Evolutionary conservation across 306 rosid species (phyloP), one percentile per base, ranked within the genome.

Genomic region (Echinosophora koreensis): DNA sequence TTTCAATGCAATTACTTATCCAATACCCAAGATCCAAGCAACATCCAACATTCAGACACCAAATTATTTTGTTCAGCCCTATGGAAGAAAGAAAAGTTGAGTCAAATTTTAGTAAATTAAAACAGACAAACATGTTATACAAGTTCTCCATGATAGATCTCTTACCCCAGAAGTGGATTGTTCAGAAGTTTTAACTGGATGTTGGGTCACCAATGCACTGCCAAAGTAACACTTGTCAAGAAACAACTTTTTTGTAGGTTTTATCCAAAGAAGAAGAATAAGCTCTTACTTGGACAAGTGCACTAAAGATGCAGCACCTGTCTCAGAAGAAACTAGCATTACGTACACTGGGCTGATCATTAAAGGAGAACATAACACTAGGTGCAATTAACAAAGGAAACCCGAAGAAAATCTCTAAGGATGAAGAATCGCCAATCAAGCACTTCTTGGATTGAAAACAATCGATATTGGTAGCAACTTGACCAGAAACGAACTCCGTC

Each of bases 371-470:
- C 87, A 71, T 91, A 89, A 89, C 85, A 84, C 97, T 96, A 96
- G 86, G 99, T 96, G 92, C 94, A 91, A 87, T 96, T 96, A 81
- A 92, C 99, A 84, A 89, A 96, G 78, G 99, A 91, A 87, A 91
- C 96, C 88, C 88, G 87, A 90, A 90, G 96, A 88, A 96, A 96
- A 86, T 88, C 84, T 85, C 97, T 97, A 74, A 89, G 83, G 83
- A 90, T 57, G 79, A 88, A 90, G 86, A 88, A 86, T 87, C 96
- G 92, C 98, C 96, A 91, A 86, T 96, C 94, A 86, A 92, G 99
- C 78, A 96, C 96, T 96, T 96, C 98, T 87, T 96, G 98, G 89
- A 96, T 91, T 50, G 97, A 91, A 76, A 93, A 81, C 81, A 91
- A 86, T 55, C 87, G 90, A 84, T 85, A 85, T 71, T 87, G 90